Percentiles rank a stretch among this genome's conserved stretches.
Conservation (phyloP, 2,329 filamentous ascomycete species). For the Tetracladium maxilliforme region DNA sequence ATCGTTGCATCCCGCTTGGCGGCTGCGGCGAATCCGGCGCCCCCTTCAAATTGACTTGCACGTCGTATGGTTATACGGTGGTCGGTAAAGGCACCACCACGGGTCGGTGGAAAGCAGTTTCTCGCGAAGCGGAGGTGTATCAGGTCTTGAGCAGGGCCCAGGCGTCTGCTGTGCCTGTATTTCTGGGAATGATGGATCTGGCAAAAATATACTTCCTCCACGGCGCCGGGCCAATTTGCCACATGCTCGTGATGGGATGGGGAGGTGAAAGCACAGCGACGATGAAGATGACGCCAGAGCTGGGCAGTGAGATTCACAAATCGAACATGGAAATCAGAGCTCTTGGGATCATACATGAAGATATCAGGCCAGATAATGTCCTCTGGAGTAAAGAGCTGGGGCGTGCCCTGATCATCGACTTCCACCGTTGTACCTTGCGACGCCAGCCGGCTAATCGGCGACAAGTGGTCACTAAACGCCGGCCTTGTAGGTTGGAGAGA, state of each 20-base stretch:
- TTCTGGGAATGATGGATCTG: conserved; percentile 21
- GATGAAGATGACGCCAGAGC: conserved; percentile 1
- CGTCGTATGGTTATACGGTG: conserved; percentile 25
- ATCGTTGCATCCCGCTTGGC: conserved; percentile 13
- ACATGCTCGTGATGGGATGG: conserved; percentile 20
- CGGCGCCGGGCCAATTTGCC: conserved; percentile 14
- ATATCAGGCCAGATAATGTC: conserved; percentile 3
- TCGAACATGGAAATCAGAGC: conserved; percentile 1
- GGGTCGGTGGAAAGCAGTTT: too few species aligned
- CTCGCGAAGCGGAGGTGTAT: conserved; percentile 21
- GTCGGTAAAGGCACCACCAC: conserved; percentile 21
- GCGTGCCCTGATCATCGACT: background rate
- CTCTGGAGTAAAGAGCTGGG: conserved; percentile 2
- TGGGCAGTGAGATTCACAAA: conserved; percentile 1
- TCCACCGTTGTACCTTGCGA: too few species aligned
- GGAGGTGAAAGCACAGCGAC: conserved; percentile 9
- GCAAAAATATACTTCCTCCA: conserved; percentile 18
- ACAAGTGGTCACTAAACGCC: too few species aligned
- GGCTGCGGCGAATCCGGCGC: conserved; percentile 18
- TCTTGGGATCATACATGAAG: conserved; percentile 4
- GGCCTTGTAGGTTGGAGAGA: too few species aligned
- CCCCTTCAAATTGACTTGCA: conserved; percentile 24
- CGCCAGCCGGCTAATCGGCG: too few species aligned
- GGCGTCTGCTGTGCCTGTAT: conserved; percentile 20
- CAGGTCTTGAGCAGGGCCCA: conserved; percentile 15